Evolutionary conservation across 1,139 yeast genomes (phyloP).

Genomic region (Fermentozyma sake): DNA sequence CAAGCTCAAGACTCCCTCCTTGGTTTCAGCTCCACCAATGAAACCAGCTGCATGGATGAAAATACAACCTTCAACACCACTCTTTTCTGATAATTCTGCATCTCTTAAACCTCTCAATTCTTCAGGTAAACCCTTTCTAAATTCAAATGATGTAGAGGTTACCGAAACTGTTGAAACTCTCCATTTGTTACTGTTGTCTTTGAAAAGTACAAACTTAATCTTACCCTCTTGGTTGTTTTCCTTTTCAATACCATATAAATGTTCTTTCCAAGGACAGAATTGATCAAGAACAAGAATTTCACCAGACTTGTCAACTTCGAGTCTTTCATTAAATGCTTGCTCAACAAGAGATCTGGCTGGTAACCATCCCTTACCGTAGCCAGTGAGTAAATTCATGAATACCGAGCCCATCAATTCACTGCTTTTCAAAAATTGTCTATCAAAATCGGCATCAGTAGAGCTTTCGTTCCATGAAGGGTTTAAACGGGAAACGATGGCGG

Average conservation of each 20-base stretch:
- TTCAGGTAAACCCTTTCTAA: constrained; percentile 84
- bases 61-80: constrained; percentile 81
- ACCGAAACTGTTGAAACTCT: constrained; percentile 89
- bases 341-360: constrained; percentile 82
- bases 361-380: constrained; percentile 82
- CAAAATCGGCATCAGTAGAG: constrained; percentile 63
- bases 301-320: constrained; percentile 57
- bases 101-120: constrained; percentile 94
- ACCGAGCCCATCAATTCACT: constrained; percentile 79
- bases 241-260: constrained; percentile 69
- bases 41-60: constrained; percentile 97
- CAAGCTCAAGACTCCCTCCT: constrained; percentile 71
- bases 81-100: constrained; percentile 62
- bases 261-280: constrained; percentile 95
- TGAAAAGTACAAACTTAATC: constrained; percentile 73
- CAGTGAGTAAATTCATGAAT: constrained; percentile 62
- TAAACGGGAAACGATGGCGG: constrained; percentile 68
- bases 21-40: constrained; percentile 87
- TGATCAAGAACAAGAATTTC: constrained; percentile 65
- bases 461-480: constrained; percentile 82
- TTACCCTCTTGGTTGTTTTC: constrained; percentile 52
- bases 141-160: constrained; percentile 69
- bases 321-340: constrained; percentile 57
- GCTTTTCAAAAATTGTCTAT: constrained; percentile 64
- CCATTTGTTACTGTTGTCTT: constrained; percentile 72